A percentile compares a stretch with the other conserved stretches of the same genome.
These are phyloP conservation scores for Hemileccinum rubropunctum DNA, from an alignment of 768 basidiomycete species.

Conservation along the genomic window DNA sequence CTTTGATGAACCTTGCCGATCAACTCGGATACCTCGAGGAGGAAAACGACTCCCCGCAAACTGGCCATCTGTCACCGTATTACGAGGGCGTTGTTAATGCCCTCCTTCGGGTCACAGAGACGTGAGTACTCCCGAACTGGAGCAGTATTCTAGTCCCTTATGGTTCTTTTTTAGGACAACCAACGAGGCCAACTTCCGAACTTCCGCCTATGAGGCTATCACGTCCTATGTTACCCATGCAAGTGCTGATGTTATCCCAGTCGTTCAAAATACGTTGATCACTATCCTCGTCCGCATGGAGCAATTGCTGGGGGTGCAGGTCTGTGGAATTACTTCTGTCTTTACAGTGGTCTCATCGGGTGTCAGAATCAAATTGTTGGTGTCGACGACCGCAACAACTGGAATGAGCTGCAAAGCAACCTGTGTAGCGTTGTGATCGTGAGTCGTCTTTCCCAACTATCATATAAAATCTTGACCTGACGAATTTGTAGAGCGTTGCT, in stretches of 20 bases:
- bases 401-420: constrained; percentile 97
- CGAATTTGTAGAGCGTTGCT: constrained; percentile 65
- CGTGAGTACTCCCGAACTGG: constrained; percentile 42
- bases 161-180: constrained; percentile 46
- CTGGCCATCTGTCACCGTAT: constrained; percentile 79
- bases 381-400: constrained; percentile 94
- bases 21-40: constrained; percentile 77
- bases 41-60: constrained; percentile 48
- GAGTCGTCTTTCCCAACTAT: constrained; percentile 28
- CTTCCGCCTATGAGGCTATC: constrained; percentile 95
- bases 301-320: constrained; percentile 79
- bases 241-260: constrained; percentile 70
- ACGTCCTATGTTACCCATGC: constrained; percentile 83
- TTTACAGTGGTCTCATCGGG: neutral
- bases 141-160: constrained; percentile 10
- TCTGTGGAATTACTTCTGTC: constrained; percentile 32
- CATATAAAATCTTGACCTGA: neutral
- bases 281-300: constrained; percentile 90
- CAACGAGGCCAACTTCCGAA: constrained; percentile 92
- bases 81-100: constrained; percentile 85
- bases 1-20: constrained; percentile 91
- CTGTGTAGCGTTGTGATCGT: constrained; percentile 89
- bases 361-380: constrained; percentile 88
- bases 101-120: constrained; percentile 83
- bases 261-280: constrained; percentile 79